Base-by-base conservation (phyloP, 768 basidiomycete species). In the Boletellus emodensis region DNA sequence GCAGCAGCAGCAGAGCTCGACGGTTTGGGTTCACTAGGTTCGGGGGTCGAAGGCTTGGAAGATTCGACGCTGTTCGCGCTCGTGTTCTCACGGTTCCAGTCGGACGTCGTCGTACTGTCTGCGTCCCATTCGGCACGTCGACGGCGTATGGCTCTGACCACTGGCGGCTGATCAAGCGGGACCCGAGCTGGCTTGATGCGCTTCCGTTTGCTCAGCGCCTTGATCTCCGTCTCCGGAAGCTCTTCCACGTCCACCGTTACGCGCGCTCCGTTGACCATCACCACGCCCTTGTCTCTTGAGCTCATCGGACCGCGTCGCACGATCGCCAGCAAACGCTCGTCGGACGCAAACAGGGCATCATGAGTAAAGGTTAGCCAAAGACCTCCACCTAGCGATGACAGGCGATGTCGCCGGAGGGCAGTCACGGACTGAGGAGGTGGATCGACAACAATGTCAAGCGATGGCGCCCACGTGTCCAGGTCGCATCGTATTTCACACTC, bases 401-500 rank as follows among this genome's bases (percentile, higher is more conserved):
- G 75, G 6, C 87, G 81, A 69, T 98, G 95, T 28, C 96, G 80
- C 8, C 88, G 82, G 9, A 99, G 76, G 53, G 87, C 91, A 1
- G 87, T 81, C 34, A 95, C 83, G 5, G 80, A 75, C 52, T 86
- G 84, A 12, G 94, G 94, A 3, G 94, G 91, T 2, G 95, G 96
- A 66, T 97, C 94, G 42, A 96, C 80, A 24, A 95, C 86, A 43
- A 96, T 83, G 59, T 96, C 92, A 48, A 95, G 66, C 2, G 86
- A 86, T 0, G 76, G 70, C 2, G 82, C 83, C 94, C 93, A 97
- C 1, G 85, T 86, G 61, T 97, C 93, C 50, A 91, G 70, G 62
- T 97, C 94, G 67, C 94, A 96, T 41, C 94, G 80, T 40, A 97
- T 75, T 61, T 95, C 92, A 60, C 93, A 92, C 62, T 96, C 90